Evolutionary conservation across 1,284 basidiomycete species (phyloP), one percentile per base, ranked within the genome.

Genomic region (Cutaneotrichosporon daszewskae): DNA sequence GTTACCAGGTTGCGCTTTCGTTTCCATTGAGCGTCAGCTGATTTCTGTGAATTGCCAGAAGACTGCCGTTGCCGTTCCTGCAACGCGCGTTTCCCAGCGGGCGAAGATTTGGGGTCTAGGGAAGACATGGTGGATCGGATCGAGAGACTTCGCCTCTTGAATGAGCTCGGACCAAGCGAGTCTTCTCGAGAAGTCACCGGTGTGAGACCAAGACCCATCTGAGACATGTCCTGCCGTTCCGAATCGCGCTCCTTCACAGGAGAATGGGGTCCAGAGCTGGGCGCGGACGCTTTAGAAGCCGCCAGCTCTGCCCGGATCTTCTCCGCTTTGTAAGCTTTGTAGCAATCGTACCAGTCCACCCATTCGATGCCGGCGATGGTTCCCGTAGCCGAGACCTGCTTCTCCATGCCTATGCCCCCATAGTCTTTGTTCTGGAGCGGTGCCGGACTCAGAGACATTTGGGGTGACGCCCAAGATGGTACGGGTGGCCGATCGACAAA

Each of bases 341-440:
- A 78, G 54, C 75, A 75, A 56, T 78, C 77, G 40, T 77, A 65
- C 77, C 77, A 78, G 53, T 78, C 77, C 23, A 78, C 75, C 77
- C 77, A 78, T 52, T 78, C 77, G 43, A 78, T 75, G 26, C 75
- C 75, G 10, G 64, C 60, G 10, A 70, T 51, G 11, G 57, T 55
- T 3, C 63, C 67, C 7, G 58, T 59, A 2, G 59, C 47, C 23
- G 62, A 63, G 1, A 43, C 43, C 33, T 59, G 56, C 14, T 57
- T 60, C 40, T 60, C 62, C 62, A 69, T 65, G 0, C 33, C 32
- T 3, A 54, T 37, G 4, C 47, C 39, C 3, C 39, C 39, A 20
- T 33, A 23, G 2, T 25, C 14, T 14, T n/a, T n/a, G n/a, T n/a
- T n/a, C n/a, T n/a, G n/a, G n/a, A n/a, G n/a, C n/a, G n/a, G n/a